phyloP scores from a whole-genome alignment of 768 basidiomycete species.

The Kwoniella pini region DNA sequence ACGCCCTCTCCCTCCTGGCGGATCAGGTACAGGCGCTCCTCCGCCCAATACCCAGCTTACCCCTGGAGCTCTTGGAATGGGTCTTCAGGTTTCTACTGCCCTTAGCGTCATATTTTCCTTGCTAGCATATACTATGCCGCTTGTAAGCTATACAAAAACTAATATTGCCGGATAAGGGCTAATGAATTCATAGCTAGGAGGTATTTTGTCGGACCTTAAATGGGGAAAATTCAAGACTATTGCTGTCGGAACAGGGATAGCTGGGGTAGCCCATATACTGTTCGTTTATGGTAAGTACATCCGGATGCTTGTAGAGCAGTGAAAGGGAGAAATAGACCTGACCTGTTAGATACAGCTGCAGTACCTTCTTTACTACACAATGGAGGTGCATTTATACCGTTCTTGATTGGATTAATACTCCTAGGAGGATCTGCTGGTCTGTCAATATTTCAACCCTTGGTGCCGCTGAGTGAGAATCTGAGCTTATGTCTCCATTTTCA shows the following conservation, averaged over 20 bases:
- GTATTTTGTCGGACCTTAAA: constrained; percentile 16
- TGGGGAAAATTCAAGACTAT: constrained; percentile 30
- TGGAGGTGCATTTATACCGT: constrained; percentile 20
- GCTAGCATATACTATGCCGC: constrained; percentile 39
- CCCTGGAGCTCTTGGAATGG: constrained; percentile 24
- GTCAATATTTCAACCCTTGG: neutral
- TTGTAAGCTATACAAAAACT: constrained; percentile 6
- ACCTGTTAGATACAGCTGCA: constrained; percentile 12
- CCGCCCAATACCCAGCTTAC: constrained; percentile 20
- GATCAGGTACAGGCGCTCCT: constrained; percentile 35
- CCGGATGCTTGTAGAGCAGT: no score
- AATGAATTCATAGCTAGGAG: constrained; percentile 6
- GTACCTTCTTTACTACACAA: constrained; percentile 10
- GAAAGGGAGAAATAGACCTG: no score
- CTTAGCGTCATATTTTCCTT: constrained; percentile 37
- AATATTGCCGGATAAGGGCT: neutral
- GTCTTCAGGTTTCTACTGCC: constrained; percentile 27
- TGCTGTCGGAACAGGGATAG: constrained; percentile 17
- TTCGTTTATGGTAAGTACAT: constrained; percentile 19
- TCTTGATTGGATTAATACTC: constrained; percentile 29
- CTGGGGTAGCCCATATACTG: constrained; percentile 16
- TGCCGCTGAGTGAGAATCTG: neutral
- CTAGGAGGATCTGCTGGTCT: constrained; percentile 21
- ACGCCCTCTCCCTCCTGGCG: constrained; percentile 33
- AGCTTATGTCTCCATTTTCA: neutral